Conservation (phyloP, 2,329 filamentous ascomycete species). For the Dryadomyces quercus-mongolicae region DNA sequence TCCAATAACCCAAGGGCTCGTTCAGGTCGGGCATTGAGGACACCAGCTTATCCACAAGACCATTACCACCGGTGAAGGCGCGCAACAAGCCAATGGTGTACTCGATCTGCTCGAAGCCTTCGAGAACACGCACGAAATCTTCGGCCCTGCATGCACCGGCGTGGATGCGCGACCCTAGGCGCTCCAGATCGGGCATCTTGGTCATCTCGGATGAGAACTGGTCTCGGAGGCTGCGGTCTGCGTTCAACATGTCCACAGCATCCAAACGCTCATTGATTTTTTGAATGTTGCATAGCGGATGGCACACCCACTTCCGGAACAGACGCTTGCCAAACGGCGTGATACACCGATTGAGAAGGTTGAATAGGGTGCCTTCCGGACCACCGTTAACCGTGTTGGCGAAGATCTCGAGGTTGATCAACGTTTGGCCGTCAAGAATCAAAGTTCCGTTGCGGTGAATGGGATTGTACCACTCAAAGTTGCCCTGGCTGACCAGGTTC, state of each 20-base stretch:
- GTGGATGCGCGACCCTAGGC: slow-evolving; percentile 87
- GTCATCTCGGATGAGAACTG: slow-evolving; percentile 79
- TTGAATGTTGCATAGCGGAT: slow-evolving; percentile 73
- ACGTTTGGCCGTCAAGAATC: slow-evolving; percentile 85
- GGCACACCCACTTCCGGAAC: slow-evolving; percentile 94
- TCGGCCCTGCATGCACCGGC: slow-evolving; percentile 81
- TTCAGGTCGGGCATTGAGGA: slow-evolving; percentile 74
- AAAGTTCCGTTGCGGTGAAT: slow-evolving; percentile 84
- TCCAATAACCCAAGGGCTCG: slow-evolving; percentile 70
- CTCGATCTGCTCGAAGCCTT: slow-evolving; percentile 96
- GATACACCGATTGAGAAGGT: slow-evolving; percentile 82
- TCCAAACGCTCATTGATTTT: slow-evolving; percentile 92
- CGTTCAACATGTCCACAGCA: slow-evolving; percentile 85
- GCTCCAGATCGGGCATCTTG: slow-evolving; percentile 87
- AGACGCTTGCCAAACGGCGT: slow-evolving; percentile 95
- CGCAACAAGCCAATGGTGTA: slow-evolving; percentile 77
- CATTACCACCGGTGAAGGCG: slow-evolving; percentile 62
- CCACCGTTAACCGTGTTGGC: slow-evolving; percentile 84
- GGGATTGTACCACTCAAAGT: slow-evolving; percentile 84
- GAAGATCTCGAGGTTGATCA: slow-evolving; percentile 97
- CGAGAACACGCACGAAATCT: slow-evolving; percentile 85
- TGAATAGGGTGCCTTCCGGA: slow-evolving; percentile 75
- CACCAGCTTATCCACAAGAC: slow-evolving; percentile 75
- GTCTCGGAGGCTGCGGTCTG: slow-evolving; percentile 67
- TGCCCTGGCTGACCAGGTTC: slow-evolving; percentile 75